Evolutionary conservation across 2,329 filamentous ascomycete genomes (phyloP).

Genomic region (Coleophoma crateriformis): DNA sequence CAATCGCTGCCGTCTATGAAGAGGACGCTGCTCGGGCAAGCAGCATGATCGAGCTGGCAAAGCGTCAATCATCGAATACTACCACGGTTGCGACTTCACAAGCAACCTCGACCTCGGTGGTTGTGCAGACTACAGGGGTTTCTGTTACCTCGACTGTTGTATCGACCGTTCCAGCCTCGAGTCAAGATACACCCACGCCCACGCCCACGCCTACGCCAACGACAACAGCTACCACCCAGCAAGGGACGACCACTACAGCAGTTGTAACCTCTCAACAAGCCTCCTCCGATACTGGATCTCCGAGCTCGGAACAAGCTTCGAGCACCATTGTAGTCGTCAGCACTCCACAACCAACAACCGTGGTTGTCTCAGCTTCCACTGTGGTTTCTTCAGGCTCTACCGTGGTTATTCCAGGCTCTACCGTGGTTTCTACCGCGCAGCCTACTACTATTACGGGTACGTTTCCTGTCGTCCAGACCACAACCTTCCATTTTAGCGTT

Average conservation of each 20-base stretch:
- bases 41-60: slow-evolving; percentile 58
- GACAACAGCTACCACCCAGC: background rate
- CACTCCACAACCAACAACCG: background rate
- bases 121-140: slow-evolving; percentile 1
- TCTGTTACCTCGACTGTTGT: background rate
- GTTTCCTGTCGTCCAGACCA: background rate
- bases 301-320: no score
- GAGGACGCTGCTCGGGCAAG: slow-evolving; percentile 57
- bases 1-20: slow-evolving; percentile 56
- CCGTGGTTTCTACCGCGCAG: background rate
- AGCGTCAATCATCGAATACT: slow-evolving; percentile 42
- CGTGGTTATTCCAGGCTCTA: background rate
- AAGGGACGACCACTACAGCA: background rate
- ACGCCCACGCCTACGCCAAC: no score
- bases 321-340: no score
- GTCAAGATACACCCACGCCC: background rate
- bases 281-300: no score
- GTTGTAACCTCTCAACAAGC: no score
- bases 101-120: slow-evolving; percentile 2
- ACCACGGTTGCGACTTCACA: slow-evolving; percentile 13
- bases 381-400: background rate
- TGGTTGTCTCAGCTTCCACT: background rate
- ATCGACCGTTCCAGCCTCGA: slow-evolving; percentile 1
- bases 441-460: background rate
- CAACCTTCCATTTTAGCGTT: no score